These are phyloP conservation scores for Sequoia sempervirens DNA, from an alignment of 75 land plant genomes.

Conservation along the genomic window DNA sequence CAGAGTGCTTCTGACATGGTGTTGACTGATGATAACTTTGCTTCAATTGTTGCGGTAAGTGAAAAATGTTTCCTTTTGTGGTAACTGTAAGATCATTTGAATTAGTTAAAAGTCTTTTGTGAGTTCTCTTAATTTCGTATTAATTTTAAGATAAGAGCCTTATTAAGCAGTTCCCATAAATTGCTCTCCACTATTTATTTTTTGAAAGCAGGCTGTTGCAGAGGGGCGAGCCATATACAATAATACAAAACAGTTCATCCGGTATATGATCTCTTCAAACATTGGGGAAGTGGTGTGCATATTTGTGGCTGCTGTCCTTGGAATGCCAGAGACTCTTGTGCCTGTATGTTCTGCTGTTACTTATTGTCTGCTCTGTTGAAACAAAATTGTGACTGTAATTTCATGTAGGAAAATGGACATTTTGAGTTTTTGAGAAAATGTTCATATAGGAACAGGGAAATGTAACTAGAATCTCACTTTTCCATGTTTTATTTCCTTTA, in stretches of 20 bases:
- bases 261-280: constrained; percentile 99
- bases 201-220: constrained; percentile 75
- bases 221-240: constrained; percentile 98
- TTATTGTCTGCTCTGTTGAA: not conserved
- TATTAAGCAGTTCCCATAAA: not conserved
- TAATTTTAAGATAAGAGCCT: not conserved
- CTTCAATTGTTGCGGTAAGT: constrained; percentile 91
- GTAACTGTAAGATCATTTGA: not conserved
- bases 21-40: constrained; percentile 95
- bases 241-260: constrained; percentile 96
- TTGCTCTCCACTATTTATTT: not conserved
- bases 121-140: not conserved
- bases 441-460: not conserved
- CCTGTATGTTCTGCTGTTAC: constrained; percentile 55
- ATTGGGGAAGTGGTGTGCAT: constrained; percentile 99
- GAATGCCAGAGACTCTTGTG: constrained; percentile 94
- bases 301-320: constrained; percentile 96
- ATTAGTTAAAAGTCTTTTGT: not conserved
- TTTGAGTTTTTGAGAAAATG: not conserved
- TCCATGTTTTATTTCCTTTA: constrained; percentile 3
- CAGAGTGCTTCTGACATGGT: constrained; percentile 99
- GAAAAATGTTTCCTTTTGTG: not conserved
- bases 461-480: not conserved
- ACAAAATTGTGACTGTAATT: not conserved
- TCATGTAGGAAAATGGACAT: not conserved